Evolutionary conservation across 1,284 basidiomycete species (phyloP).

Genomic region (Leccinum solheimii): DNA sequence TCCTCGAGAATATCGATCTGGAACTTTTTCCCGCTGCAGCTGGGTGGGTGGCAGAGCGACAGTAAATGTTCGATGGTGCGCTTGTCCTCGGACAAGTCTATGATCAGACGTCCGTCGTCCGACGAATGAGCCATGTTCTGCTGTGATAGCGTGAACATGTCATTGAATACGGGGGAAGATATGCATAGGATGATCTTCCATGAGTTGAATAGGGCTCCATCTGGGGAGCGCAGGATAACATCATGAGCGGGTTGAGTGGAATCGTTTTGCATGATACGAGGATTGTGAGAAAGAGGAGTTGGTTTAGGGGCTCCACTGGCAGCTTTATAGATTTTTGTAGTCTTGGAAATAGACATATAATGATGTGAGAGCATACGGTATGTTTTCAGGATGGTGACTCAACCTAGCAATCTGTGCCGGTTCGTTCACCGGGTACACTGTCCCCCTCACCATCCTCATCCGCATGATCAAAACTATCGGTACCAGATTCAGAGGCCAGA

Average conservation of each 20-base stretch:
- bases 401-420: slow-evolving; percentile 1
- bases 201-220: slow-evolving; percentile 26
- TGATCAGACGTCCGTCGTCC: slow-evolving; percentile 14
- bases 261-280: slow-evolving; percentile 12
- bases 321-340: no score
- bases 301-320: no score
- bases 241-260: slow-evolving; percentile 18
- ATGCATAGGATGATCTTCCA: slow-evolving; percentile 28
- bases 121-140: not conserved
- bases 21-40: slow-evolving; percentile 1
- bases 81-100: slow-evolving; percentile 32
- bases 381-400: not conserved
- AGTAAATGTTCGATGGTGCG: slow-evolving; percentile 28
- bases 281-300: not conserved
- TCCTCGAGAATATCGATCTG: not conserved
- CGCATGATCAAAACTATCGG: slow-evolving; percentile 11
- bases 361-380: no score
- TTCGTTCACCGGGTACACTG: not conserved
- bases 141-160: slow-evolving; percentile 30
- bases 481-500: slow-evolving; percentile 12
- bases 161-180: slow-evolving; percentile 31
- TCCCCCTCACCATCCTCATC: slow-evolving; percentile 16
- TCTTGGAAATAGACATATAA: no score
- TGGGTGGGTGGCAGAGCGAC: slow-evolving; percentile 29
- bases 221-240: slow-evolving; percentile 31